Evolutionary conservation across 495 filamentous ascomycete genomes (phyloP).

Genomic region (Hyaloscypha finlandica): DNA sequence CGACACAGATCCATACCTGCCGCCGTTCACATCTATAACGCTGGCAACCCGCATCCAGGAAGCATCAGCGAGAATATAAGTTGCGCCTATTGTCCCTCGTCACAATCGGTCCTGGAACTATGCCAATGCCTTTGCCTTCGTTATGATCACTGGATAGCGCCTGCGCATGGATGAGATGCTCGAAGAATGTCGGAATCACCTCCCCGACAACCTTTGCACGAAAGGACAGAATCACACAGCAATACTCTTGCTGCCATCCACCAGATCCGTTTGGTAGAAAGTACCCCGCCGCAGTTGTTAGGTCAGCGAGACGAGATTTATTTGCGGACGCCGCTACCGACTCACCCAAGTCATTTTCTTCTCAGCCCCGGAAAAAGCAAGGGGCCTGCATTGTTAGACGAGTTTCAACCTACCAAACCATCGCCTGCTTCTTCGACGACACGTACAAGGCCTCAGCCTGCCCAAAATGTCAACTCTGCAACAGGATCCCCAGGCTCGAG

Average conservation of each 20-base stretch:
- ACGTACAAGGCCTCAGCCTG: conserved; percentile 17
- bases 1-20: background rate
- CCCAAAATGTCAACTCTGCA: conserved; percentile 26
- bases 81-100: background rate
- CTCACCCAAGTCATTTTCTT: conserved; percentile 28
- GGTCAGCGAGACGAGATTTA: conserved; percentile 30
- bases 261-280: conserved; percentile 45
- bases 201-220: conserved; percentile 50
- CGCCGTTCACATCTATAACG: background rate
- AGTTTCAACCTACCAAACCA: conserved; percentile 24
- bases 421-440: conserved; percentile 29
- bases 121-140: conserved; percentile 11
- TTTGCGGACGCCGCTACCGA: conserved; percentile 31
- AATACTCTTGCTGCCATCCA: conserved; percentile 40
- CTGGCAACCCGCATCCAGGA: background rate
- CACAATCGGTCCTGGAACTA: background rate
- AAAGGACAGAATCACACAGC: conserved; percentile 56
- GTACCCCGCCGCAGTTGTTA: conserved; percentile 42
- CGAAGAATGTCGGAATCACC: conserved; percentile 19
- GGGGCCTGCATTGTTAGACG: conserved; percentile 20
- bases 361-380: conserved; percentile 11
- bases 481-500: conserved; percentile 28
- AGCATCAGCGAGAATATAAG: background rate
- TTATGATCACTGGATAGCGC: conserved; percentile 4
- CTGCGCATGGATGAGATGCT: conserved; percentile 6